Conservation (phyloP, 169 alveolate genomes). For the Plasmodium gallinaceum region DNA sequence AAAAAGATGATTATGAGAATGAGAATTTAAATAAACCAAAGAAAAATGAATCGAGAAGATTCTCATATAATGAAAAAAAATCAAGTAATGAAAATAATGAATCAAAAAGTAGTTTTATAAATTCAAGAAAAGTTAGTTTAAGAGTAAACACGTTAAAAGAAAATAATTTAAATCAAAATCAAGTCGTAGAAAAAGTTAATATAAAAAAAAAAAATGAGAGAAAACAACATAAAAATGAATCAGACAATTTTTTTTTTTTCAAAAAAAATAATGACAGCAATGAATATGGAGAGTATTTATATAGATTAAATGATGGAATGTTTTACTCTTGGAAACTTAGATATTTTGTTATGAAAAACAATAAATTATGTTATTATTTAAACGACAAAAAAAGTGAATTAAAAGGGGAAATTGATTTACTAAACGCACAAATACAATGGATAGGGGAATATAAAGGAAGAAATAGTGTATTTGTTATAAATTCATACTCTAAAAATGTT, state of each 20-base stretch:
- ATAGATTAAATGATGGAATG: slow-evolving; percentile 36
- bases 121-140: neutral
- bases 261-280: slow-evolving; percentile 12
- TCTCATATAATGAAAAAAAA: neutral
- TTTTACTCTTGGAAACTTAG: slow-evolving; percentile 25
- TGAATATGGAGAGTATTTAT: slow-evolving; percentile 21
- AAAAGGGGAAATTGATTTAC: slow-evolving; percentile 65
- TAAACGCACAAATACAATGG: slow-evolving; percentile 78
- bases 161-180: neutral
- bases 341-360: slow-evolving; percentile 15
- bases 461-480: slow-evolving; percentile 66
- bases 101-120: neutral
- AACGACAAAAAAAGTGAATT: slow-evolving; percentile 35
- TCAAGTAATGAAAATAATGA: neutral
- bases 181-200: neutral
- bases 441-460: slow-evolving; percentile 84
- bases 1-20: neutral
- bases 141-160: neutral
- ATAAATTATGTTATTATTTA: slow-evolving; percentile 9
- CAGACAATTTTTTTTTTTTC: slow-evolving; percentile 16
- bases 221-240: neutral
- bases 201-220: neutral
- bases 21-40: neutral
- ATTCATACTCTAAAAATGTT: slow-evolving; percentile 59
- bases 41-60: neutral